These are phyloP conservation scores for Bacidia gigantensis DNA, from an alignment of 495 filamentous ascomycete species.

Conservation along the genomic window DNA sequence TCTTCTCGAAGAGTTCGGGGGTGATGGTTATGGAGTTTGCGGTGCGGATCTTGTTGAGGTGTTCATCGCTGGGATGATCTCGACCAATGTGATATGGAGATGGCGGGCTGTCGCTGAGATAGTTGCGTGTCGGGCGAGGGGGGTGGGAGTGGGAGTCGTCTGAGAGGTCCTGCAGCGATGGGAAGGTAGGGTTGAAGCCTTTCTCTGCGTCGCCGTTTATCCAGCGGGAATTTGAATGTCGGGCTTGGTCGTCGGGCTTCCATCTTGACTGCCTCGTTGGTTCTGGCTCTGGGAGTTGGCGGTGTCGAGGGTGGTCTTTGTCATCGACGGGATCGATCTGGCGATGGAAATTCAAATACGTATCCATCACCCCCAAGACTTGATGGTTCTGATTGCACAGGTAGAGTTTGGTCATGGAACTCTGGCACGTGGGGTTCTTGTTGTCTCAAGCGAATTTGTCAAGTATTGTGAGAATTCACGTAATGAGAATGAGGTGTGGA, in stretches of 20 bases:
- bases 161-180: constrained; percentile 20
- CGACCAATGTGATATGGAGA: constrained; percentile 12
- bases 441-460: neutral
- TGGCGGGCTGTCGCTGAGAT: constrained; percentile 4
- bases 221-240: constrained; percentile 1
- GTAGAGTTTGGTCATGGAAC: constrained; percentile 14
- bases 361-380: constrained; percentile 14
- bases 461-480: neutral
- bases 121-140: constrained; percentile 7
- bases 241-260: neutral
- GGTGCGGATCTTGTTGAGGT: constrained; percentile 26
- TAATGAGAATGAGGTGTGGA: neutral
- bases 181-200: constrained; percentile 29
- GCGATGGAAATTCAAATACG: constrained; percentile 15
- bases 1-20: constrained; percentile 58
- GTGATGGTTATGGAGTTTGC: constrained; percentile 42
- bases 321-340: constrained; percentile 6
- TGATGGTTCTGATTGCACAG: constrained; percentile 15
- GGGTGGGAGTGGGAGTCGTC: too few species aligned
- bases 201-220: constrained; percentile 14
- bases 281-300: neutral
- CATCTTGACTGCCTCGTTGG: neutral
- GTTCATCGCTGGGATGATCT: constrained; percentile 15
- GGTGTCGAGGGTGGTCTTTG: constrained; percentile 7
- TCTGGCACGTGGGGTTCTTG: neutral